Evolutionary conservation across 192 early-diverging fungal genomes (phyloP).

Genomic region (Backusella morwellensis): DNA sequence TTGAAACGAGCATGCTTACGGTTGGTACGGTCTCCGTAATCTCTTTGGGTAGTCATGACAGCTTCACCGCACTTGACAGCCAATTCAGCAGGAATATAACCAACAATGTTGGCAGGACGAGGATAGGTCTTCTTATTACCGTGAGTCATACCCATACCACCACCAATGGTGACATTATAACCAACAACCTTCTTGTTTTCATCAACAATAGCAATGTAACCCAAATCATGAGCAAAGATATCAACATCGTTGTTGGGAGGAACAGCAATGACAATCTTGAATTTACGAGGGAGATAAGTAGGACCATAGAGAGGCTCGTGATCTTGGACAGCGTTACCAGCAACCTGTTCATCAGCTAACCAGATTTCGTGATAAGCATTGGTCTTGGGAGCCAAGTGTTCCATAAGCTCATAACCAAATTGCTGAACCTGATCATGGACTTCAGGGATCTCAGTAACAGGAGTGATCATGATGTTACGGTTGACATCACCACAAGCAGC

Average conservation of each 20-base stretch:
- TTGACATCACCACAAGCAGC: constrained; percentile 99
- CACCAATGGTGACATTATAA: constrained; percentile 93
- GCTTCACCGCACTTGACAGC: constrained; percentile 84
- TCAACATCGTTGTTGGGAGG: constrained; percentile 98
- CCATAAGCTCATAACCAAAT: constrained; percentile 69
- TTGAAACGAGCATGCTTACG: constrained; percentile 97
- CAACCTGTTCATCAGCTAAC: constrained; percentile 88
- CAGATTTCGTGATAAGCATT: constrained; percentile 97
- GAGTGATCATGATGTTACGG: constrained; percentile 93
- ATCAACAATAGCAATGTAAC: constrained; percentile 88
- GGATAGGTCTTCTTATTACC: constrained; percentile 98
- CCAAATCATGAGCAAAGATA: constrained; percentile 93
- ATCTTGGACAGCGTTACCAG: constrained; percentile 77
- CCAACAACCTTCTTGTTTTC: constrained; percentile 73
- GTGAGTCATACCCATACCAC: constrained; percentile 99
- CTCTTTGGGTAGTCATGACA: constrained; percentile 91
- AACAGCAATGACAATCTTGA: constrained; percentile 91
- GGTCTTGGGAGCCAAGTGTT: constrained; percentile 82
- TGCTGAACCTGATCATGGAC: constrained; percentile 77
- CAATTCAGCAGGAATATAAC: constrained; percentile 75
- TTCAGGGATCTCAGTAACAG: constrained; percentile 78
- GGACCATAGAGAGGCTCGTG: constrained; percentile 90
- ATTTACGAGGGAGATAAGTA: constrained; percentile 94
- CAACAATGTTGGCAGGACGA: constrained; percentile 72
- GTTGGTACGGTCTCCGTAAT: constrained; percentile 95